These are phyloP conservation scores for Beauveria brongniartii DNA, from an alignment of 2,329 filamentous ascomycete species.

Conservation along the genomic window DNA sequence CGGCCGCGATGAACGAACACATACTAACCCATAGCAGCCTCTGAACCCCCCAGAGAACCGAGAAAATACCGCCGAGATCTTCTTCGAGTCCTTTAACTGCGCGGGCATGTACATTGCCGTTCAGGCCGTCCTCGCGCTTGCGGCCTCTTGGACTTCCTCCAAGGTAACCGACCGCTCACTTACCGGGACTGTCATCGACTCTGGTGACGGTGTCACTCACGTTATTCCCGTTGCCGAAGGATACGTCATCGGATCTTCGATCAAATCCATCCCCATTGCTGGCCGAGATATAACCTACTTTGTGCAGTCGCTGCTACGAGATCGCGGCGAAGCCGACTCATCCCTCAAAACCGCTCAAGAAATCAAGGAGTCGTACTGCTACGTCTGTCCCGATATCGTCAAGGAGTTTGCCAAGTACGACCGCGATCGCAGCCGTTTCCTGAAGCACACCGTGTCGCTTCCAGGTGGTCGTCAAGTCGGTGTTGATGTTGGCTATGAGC, in stretches of 20 bases:
- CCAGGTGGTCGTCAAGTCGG: slow-evolving; percentile 76
- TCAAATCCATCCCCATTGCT: slow-evolving; percentile 97
- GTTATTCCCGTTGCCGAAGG: slow-evolving; percentile 98
- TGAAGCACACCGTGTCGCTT: slow-evolving; percentile 79
- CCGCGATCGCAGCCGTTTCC: slow-evolving; percentile 81
- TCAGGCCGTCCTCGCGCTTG: slow-evolving; percentile 90
- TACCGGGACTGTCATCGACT: slow-evolving; percentile 97
- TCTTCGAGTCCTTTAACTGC: slow-evolving; percentile 99
- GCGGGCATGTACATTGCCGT: slow-evolving; percentile 98
- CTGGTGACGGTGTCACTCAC: slow-evolving; percentile 96
- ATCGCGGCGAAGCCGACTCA: slow-evolving; percentile 93
- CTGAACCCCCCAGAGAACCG: slow-evolving; percentile 98
- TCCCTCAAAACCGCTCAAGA: slow-evolving; percentile 95
- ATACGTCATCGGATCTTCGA: slow-evolving; percentile 97
- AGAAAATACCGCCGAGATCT: slow-evolving; percentile 98
- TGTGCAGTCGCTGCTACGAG: slow-evolving; percentile 89
- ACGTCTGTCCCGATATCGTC: slow-evolving; percentile 96
- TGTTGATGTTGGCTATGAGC: slow-evolving; percentile 94
- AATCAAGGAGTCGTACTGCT: slow-evolving; percentile 98
- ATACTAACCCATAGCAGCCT: slow-evolving; percentile 47
- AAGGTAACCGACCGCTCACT: slow-evolving; percentile 95
- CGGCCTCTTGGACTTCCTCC: slow-evolving; percentile 96
- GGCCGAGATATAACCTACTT: slow-evolving; percentile 99
- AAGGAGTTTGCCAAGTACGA: slow-evolving; percentile 97
- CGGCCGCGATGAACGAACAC: background rate